These are phyloP conservation scores for Hanseniaspora guilliermondii DNA, from an alignment of 805 yeast species.

Conservation along the genomic window DNA sequence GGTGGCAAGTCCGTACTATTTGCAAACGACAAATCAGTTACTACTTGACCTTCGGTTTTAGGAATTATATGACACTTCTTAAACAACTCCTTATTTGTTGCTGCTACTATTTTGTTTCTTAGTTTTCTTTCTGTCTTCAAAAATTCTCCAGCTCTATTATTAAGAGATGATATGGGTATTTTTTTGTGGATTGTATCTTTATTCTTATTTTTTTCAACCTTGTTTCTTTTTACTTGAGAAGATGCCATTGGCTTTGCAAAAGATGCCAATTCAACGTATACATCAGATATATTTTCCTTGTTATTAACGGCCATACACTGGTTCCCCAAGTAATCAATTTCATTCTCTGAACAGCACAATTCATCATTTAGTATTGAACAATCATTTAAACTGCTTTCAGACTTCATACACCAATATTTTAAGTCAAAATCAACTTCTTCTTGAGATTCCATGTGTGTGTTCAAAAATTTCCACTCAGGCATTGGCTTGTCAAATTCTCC, in stretches of 20 bases:
- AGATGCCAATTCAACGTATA: not conserved
- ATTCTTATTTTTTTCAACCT: not conserved
- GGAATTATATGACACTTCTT: not conserved
- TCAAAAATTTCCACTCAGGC: constrained; percentile 1
- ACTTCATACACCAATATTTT: constrained; percentile 2
- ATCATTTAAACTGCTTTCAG: not conserved
- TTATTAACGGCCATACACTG: not conserved
- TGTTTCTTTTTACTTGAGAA: not conserved
- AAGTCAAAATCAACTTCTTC: constrained; percentile 10
- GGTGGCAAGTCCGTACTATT: constrained; percentile 12
- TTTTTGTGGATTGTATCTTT: not conserved
- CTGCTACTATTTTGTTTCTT: not conserved
- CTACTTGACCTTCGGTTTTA: not conserved
- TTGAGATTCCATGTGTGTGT: constrained; percentile 4
- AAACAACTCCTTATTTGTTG: constrained; percentile 3
- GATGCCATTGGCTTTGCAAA: not conserved
- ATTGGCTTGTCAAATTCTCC: not conserved
- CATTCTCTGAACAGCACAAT: not conserved
- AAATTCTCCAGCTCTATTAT: constrained; percentile 4
- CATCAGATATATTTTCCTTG: not conserved
- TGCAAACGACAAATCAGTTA: not conserved
- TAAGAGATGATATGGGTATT: not conserved
- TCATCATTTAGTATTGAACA: constrained; percentile 3
- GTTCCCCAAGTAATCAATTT: not conserved
- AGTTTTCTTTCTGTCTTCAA: not conserved